A percentile compares a stretch with the other conserved stretches of the same genome.
Conservation (phyloP, 2,329 filamentous ascomycete species). For the Arthrobotrys entomopaga region DNA sequence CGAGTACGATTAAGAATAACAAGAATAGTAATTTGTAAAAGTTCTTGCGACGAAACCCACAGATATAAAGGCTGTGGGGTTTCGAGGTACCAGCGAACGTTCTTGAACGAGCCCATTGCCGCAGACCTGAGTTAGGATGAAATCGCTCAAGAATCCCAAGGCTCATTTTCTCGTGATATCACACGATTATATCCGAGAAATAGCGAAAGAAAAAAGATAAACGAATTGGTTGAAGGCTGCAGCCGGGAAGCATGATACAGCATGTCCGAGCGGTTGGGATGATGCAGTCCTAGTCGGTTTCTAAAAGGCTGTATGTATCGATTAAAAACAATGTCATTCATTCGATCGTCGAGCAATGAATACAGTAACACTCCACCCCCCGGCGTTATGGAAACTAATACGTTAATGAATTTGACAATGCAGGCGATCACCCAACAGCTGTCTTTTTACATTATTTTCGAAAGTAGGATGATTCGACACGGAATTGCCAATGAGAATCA, state of each 20-base stretch:
- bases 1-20: constrained; percentile 47
- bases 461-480: constrained; percentile 64
- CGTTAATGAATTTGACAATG: too few relatives aligned
- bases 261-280: too few relatives aligned
- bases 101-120: constrained; percentile 56
- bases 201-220: neutral
- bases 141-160: constrained; percentile 49
- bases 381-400: too few relatives aligned
- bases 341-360: too few relatives aligned
- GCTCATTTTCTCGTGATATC: constrained; percentile 10
- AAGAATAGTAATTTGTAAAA: constrained; percentile 57
- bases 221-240: neutral
- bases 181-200: too few relatives aligned
- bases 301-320: too few relatives aligned
- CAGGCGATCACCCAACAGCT: too few relatives aligned
- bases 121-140: constrained; percentile 55
- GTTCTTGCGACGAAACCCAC: constrained; percentile 57
- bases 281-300: too few relatives aligned
- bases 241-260: neutral
- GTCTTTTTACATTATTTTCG: constrained; percentile 2
- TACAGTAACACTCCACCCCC: too few relatives aligned
- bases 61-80: constrained; percentile 57
- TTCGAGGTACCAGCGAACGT: constrained; percentile 59
- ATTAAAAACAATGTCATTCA: too few relatives aligned
- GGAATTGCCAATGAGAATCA: constrained; percentile 67